Evolutionary conservation across 2,329 filamentous ascomycete species (phyloP).

Genomic region (Diplodia scrobiculata): DNA sequence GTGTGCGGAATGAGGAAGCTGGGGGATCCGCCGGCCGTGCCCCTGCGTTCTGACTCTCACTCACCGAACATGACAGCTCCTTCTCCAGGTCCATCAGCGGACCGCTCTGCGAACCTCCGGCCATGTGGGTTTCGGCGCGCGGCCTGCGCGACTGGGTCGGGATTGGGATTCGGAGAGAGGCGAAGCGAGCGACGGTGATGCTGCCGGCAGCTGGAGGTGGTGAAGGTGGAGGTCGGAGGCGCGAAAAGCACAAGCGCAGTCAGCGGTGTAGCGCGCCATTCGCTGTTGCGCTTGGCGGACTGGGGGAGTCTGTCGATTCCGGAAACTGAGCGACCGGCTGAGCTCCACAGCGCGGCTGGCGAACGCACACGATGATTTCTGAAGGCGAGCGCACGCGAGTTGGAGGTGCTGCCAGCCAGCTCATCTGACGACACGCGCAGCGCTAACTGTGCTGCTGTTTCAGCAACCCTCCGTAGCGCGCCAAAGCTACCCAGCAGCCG

Average conservation of each 20-base stretch:
- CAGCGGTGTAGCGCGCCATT: conserved; percentile 26
- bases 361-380: conserved; percentile 15
- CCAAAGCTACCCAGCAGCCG: conserved; percentile 16
- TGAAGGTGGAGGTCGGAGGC: conserved; percentile 2
- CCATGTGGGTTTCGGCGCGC: conserved; percentile 11
- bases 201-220: conserved; percentile 16
- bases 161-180: not conserved
- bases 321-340: conserved; percentile 9
- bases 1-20: conserved; percentile 8
- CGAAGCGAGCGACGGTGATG: not conserved
- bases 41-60: conserved; percentile 44
- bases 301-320: conserved; percentile 9
- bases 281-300: conserved; percentile 20
- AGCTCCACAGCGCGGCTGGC: conserved; percentile 11
- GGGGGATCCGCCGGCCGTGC: conserved; percentile 24
- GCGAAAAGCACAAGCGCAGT: conserved; percentile 22
- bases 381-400: conserved; percentile 5
- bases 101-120: conserved; percentile 1
- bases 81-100: conserved; percentile 70
- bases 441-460: not conserved
- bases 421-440: not conserved
- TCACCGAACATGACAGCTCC: conserved; percentile 91
- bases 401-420: conserved; percentile 4
- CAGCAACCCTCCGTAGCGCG: not conserved
- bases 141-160: conserved; percentile 10